Evolutionary conservation across 116 monocot genomes (phyloP), one percentile per base, ranked within the genome.

Genomic region (Phalaenopsis hybrid): DNA sequence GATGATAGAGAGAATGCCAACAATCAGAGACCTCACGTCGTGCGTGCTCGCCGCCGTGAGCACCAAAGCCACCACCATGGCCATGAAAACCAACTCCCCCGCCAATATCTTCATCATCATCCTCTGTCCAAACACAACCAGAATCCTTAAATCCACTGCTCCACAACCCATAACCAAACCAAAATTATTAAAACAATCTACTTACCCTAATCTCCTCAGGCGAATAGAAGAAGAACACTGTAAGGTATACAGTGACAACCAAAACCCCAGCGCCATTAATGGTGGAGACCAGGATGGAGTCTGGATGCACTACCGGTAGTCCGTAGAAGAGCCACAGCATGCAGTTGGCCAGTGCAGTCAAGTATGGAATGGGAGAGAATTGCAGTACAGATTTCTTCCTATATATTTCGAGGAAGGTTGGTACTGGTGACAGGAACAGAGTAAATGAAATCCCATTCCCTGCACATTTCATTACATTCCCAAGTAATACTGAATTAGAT

Each of bases 301-400:
- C n/a, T 8, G 85, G 86, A 70, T 84, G 86, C 17, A 92, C 85
- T 23, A 90, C 0, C 4, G 92, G 92, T 34, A 90, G 4, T 20
- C 90, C 92, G 76, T 92, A 92, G 77, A 92, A 80, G 46, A 92
- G 82, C 92, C 92, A 92, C 18, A 92, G 16, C 82, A 85, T 83
- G 82, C 92, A 92, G 78, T 92, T 92, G 57, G 90, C 76, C 17
- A 92, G 59, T 4, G 92, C 90, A 28, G 86, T 88, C n/a, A 90
- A 52, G 87, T 92, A 92, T 0, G 92, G 92, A 0, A 82, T 37
- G 7, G 90, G 83, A 0, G 86, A 90, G 86, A 85, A 92, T 12
- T 90, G 69, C 83, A 86, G 88, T 83, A 92, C 90, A 9, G 79
- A 86, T 68, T 81, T 86, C 58, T 49, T 67, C 85, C 85, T 90